Evolutionary conservation across 148 eudicot genomes (phyloP), one percentile per base, ranked within the genome.

Genomic region (Euryodendron excelsum): DNA sequence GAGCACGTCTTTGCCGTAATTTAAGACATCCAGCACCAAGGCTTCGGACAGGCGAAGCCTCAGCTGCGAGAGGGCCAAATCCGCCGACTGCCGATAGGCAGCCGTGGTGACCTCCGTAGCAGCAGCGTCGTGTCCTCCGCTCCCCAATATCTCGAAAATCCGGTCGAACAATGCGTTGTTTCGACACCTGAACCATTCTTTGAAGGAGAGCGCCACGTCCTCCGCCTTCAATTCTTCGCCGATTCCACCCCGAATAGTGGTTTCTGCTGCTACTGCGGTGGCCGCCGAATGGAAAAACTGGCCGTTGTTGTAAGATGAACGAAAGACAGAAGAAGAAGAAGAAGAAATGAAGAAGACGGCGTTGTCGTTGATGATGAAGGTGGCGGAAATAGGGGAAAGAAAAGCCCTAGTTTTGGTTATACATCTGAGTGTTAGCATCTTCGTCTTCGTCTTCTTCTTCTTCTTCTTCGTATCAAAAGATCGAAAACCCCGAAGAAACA

Each of bases 21-120:
- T 59, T 72, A 92, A 80, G 8, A 92, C 91, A 18, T 91, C 81
- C 50, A 92, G 79, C 4, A 90, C 88, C 4, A 89, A 71, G 1
- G 70, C 0, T 37, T 92, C 89, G 1, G 85, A 33, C n/a, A 92
- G 84, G 4, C 62, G 70, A 1, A 92, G 80, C 23, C 75, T 79
- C 72, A 88, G 45, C 4, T 69, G 75, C 15, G 80, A 37, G 3
- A 90, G 80, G 3, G 81, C 86, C 18, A 25, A 59, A 75, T 93
- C 90, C 8, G 78, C 28, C 13, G 79, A 48, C 1, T 10, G 11
- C 2, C 61, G 68, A 58, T 77, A 71, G 5, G 60, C 39, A 14
- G 60, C 33, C 45, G 80, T 79, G 9, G 75, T 72, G 31, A 66
- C 85, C 34, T 69, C 65, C 1, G 62, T 10, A 25, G 8, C 25